Percentiles rank a stretch among this genome's conserved stretches.
Evolutionary conservation across 306 rosid genomes (phyloP).

Genomic region (Bauhinia variegata): DNA sequence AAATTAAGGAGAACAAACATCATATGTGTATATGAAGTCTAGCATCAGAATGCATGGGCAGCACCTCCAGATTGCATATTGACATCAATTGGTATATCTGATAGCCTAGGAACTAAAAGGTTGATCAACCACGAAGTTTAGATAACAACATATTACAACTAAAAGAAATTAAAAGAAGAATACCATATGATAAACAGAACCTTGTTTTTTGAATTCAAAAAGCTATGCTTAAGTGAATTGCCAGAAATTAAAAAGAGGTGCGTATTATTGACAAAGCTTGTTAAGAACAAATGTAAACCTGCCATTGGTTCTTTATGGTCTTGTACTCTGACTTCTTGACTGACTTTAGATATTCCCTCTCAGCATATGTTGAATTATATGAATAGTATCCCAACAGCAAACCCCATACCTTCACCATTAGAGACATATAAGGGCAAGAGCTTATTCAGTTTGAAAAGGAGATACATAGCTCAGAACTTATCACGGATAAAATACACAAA

Average conservation of each 20-base stretch:
- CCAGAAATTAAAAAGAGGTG: slow-evolving; percentile 19
- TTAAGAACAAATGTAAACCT: slow-evolving; percentile 59
- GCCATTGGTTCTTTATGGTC: slow-evolving; percentile 93
- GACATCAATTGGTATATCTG: background rate
- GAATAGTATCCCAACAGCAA: slow-evolving; percentile 83
- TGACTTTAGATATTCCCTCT: slow-evolving; percentile 76
- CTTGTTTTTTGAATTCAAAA: slow-evolving; percentile 8
- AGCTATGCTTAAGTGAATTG: slow-evolving; percentile 18
- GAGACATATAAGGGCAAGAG: slow-evolving; percentile 35
- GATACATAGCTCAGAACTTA: slow-evolving; percentile 25
- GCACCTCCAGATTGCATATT: too few relatives aligned
- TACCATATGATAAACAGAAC: slow-evolving; percentile 5
- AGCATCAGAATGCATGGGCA: slow-evolving; percentile 8
- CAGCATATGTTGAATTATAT: slow-evolving; percentile 91
- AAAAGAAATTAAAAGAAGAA: background rate
- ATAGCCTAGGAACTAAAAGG: background rate
- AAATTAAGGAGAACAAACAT: slow-evolving; percentile 11
- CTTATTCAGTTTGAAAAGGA: slow-evolving; percentile 35
- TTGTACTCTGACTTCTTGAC: slow-evolving; percentile 76
- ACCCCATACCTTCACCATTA: slow-evolving; percentile 74
- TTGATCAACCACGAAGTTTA: background rate
- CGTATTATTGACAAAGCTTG: background rate
- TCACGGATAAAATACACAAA: slow-evolving; percentile 39
- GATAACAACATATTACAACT: slow-evolving; percentile 8
- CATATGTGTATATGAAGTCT: slow-evolving; percentile 4